phyloP scores from a whole-genome alignment of 495 filamentous ascomycete species.

The Talaromyces proteolyticus region DNA sequence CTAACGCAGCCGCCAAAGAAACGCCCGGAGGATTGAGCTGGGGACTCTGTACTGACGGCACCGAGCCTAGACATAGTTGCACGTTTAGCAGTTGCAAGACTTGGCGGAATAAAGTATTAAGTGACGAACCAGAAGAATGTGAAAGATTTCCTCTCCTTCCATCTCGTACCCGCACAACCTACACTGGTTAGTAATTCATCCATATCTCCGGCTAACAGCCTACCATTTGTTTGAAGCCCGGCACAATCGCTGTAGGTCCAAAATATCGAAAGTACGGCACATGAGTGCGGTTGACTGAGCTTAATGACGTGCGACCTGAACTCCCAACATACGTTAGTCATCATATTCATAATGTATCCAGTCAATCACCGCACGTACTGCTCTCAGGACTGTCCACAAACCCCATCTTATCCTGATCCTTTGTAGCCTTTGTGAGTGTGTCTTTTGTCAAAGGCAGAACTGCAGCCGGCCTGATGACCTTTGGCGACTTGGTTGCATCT shows the following conservation, averaged over 20 bases:
- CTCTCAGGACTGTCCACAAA: conserved; percentile 32
- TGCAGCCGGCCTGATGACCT: conserved; percentile 11
- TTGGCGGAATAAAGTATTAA: not conserved
- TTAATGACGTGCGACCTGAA: conserved; percentile 34
- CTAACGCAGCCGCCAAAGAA: conserved; percentile 17
- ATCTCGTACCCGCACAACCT: conserved; percentile 61
- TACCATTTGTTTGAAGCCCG: conserved; percentile 90
- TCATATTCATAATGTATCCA: not conserved
- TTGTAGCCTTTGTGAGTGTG: conserved; percentile 15
- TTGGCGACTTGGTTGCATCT: conserved; percentile 13
- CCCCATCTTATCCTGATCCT: conserved; percentile 25
- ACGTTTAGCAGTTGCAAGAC: not conserved
- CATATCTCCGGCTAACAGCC: not conserved
- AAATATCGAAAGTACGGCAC: conserved; percentile 87
- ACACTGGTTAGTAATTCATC: conserved; percentile 3
- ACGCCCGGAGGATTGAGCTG: not conserved
- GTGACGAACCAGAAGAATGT: conserved; percentile 37
- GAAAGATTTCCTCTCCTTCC: conserved; percentile 42
- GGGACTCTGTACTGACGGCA: conserved; percentile 3
- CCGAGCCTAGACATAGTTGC: not conserved
- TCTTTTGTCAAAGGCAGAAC: conserved; percentile 13
- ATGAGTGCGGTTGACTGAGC: conserved; percentile 47
- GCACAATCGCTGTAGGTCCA: conserved; percentile 82
- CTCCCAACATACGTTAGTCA: conserved; percentile 11
- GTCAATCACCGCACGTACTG: conserved; percentile 19